phyloP scores from a whole-genome alignment of 805 yeast genomes.

The Candida montana region DNA sequence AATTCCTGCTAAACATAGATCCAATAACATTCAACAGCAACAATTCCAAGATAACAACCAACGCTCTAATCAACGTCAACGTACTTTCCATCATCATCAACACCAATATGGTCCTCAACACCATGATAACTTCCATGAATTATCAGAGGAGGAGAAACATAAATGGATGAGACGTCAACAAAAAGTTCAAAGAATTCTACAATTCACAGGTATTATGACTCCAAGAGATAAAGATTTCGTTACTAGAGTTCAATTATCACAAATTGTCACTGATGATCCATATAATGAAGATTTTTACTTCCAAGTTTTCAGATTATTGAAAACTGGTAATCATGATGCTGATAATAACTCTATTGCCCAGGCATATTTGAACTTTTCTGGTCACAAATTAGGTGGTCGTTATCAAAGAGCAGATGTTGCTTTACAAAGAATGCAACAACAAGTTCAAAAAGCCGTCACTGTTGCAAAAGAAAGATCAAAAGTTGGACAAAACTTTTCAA shows the following conservation, averaged over 20 bases:
- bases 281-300: conserved; percentile 94
- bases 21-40: conserved; percentile 13
- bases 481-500: conserved; percentile 47
- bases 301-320: conserved; percentile 81
- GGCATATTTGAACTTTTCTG: conserved; percentile 86
- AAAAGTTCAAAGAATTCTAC: conserved; percentile 68
- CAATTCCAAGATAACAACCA: conserved; percentile 18
- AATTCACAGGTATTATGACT: conserved; percentile 91
- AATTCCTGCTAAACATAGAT: conserved; percentile 15
- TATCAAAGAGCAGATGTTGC: conserved; percentile 83
- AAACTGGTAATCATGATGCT: conserved; percentile 43
- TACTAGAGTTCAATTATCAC: conserved; percentile 89
- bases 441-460: conserved; percentile 92
- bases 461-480: conserved; percentile 88
- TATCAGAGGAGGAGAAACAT: conserved; percentile 70
- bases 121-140: conserved; percentile 30
- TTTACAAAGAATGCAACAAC: conserved; percentile 95
- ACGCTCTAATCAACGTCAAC: conserved; percentile 18
- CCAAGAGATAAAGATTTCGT: conserved; percentile 96
- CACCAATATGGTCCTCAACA: conserved; percentile 27
- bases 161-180: conserved; percentile 63
- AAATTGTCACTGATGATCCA: conserved; percentile 95
- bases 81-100: conserved; percentile 19
- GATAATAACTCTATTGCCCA: conserved; percentile 80
- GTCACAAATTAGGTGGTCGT: conserved; percentile 85